Conservation (phyloP, 345 rosid genomes). For the Euphorbia lathyris region DNA sequence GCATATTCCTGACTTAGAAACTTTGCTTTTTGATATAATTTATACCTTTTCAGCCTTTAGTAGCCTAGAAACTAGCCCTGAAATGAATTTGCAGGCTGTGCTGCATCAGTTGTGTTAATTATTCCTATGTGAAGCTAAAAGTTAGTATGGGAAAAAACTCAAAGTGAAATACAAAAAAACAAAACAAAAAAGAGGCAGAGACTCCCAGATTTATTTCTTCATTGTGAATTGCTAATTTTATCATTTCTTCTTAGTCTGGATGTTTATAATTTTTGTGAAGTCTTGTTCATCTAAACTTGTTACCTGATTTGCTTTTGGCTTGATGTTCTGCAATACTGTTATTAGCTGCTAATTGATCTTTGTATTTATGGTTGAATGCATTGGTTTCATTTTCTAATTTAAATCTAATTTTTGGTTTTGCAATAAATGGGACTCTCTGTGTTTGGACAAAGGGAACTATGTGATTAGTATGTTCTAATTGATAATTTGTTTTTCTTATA, state of each 20-base stretch:
- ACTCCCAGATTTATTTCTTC: neutral
- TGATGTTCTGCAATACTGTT: neutral
- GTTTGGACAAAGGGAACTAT: too few relatives aligned
- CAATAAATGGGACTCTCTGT: too few relatives aligned
- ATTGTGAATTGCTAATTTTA: neutral
- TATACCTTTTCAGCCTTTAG: neutral
- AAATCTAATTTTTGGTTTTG: too few relatives aligned
- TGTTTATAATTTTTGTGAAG: neutral
- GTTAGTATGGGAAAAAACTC: neutral
- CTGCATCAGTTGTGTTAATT: neutral
- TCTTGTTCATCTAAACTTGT: neutral
- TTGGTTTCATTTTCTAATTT: too few relatives aligned
- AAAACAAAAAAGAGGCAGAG: neutral
- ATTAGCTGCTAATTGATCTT: too few relatives aligned
- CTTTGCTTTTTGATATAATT: neutral
- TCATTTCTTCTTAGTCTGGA: neutral
- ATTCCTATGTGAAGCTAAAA: neutral
- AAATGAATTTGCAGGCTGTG: neutral
- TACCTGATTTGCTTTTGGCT: neutral
- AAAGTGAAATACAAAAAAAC: neutral
- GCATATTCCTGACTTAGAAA: neutral
- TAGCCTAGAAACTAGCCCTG: conserved; percentile 1
- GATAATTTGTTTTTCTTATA: too few relatives aligned
- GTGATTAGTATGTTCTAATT: too few relatives aligned
- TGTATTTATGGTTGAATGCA: too few relatives aligned